phyloP scores from a whole-genome alignment of 768 basidiomycete genomes.

The Cystofilobasidium bisporidii region DNA sequence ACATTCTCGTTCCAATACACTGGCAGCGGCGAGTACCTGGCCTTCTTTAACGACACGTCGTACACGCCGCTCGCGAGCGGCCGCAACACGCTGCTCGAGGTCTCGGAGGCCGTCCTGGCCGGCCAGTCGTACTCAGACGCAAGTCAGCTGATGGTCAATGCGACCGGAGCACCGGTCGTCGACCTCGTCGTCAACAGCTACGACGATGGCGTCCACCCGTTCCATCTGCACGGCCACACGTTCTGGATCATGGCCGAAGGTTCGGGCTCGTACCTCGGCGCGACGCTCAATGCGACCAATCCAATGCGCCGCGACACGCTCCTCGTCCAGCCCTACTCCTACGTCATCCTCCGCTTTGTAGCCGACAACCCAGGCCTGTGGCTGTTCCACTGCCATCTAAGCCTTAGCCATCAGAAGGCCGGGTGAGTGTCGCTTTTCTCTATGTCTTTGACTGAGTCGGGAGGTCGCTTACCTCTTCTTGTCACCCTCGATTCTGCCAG shows the following conservation, averaged over 20 bases:
- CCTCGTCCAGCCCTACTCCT: slow-evolving; percentile 43
- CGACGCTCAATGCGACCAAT: slow-evolving; percentile 38
- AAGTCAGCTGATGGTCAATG: slow-evolving; percentile 29
- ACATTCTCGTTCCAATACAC: slow-evolving; percentile 4
- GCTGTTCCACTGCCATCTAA: slow-evolving; percentile 10
- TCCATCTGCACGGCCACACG: slow-evolving; percentile 29
- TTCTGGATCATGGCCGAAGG: slow-evolving; percentile 24
- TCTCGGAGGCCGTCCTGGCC: slow-evolving; percentile 5
- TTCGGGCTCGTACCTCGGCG: slow-evolving; percentile 6
- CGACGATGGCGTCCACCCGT: slow-evolving; percentile 40
- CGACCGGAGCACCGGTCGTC: slow-evolving; percentile 23
- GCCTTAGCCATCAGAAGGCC: background rate
- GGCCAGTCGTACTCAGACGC: slow-evolving; percentile 15
- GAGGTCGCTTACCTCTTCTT: no score
- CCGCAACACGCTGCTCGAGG: slow-evolving; percentile 5
- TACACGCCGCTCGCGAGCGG: slow-evolving; percentile 9
- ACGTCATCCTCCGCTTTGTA: slow-evolving; percentile 44
- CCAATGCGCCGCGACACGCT: slow-evolving; percentile 43
- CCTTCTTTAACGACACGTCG: slow-evolving; percentile 24
- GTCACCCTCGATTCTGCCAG: background rate
- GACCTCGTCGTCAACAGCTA: slow-evolving; percentile 30
- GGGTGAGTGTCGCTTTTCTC: slow-evolving; percentile 1
- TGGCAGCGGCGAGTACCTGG: background rate
- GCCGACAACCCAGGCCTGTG: slow-evolving; percentile 43
- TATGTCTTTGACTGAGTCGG: no score